Conservation (phyloP, 768 basidiomycete species). For the Daedalea quercina region DNA sequence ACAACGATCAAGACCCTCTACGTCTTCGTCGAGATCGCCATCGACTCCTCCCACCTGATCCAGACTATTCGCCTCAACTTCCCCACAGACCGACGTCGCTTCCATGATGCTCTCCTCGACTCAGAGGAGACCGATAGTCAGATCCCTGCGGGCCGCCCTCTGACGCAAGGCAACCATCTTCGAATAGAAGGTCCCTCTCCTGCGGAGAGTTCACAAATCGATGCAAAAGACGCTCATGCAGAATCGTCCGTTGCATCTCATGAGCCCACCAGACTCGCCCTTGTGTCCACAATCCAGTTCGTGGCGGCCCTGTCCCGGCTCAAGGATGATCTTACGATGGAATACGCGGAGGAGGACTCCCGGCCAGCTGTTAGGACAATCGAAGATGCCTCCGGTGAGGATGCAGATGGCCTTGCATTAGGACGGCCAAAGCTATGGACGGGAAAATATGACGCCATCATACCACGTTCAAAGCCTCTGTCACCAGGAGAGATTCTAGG, state of each 20-base stretch:
- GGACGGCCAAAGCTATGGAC: conserved; percentile 34
- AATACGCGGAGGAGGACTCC: conserved; percentile 22
- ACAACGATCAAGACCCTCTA: conserved; percentile 94
- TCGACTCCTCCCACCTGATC: conserved; percentile 79
- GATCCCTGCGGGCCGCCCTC: conserved; percentile 39
- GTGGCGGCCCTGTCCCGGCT: conserved; percentile 86
- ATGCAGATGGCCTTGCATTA: conserved; percentile 7
- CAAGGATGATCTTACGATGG: conserved; percentile 64
- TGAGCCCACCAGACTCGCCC: conserved; percentile 64
- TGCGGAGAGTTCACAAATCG: conserved; percentile 9
- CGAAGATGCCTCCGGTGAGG: conserved; percentile 5
- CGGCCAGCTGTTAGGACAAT: conserved; percentile 9
- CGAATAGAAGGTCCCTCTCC: conserved; percentile 46
- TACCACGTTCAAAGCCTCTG: conserved; percentile 86
- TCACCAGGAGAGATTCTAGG: conserved; percentile 97
- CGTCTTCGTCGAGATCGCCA: conserved; percentile 94
- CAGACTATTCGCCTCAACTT: conserved; percentile 88
- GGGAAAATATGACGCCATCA: conserved; percentile 65
- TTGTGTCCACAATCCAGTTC: conserved; percentile 98
- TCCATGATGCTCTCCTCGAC: conserved; percentile 58
- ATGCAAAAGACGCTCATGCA: neutral
- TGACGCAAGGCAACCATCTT: conserved; percentile 38
- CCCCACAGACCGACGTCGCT: conserved; percentile 63
- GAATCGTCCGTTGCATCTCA: conserved; percentile 1
- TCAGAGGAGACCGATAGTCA: conserved; percentile 38